These are phyloP conservation scores for Beauveria medogensis DNA, from an alignment of 2,329 filamentous ascomycete genomes.

Conservation along the genomic window DNA sequence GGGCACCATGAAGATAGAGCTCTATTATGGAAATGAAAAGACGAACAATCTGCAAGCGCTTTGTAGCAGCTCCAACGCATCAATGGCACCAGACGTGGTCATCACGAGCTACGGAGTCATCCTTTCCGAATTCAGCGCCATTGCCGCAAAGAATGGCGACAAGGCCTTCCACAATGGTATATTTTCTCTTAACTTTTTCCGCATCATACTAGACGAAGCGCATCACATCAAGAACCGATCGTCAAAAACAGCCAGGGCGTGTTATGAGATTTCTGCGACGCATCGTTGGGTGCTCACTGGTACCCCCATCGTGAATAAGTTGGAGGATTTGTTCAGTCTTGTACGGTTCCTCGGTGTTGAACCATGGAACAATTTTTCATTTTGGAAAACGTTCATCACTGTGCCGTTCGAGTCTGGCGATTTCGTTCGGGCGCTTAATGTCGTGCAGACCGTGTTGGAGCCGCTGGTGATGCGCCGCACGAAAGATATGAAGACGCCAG, in stretches of 20 bases:
- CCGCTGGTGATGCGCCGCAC: slow-evolving; percentile 91
- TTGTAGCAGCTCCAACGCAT: slow-evolving; percentile 66
- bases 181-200: slow-evolving; percentile 90
- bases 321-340: slow-evolving; percentile 90
- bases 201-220: slow-evolving; percentile 89
- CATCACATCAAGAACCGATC: slow-evolving; percentile 86
- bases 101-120: slow-evolving; percentile 93
- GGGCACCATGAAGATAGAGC: slow-evolving; percentile 72
- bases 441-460: slow-evolving; percentile 93
- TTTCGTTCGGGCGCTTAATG: slow-evolving; percentile 85
- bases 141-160: slow-evolving; percentile 59
- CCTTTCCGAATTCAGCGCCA: slow-evolving; percentile 73
- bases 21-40: slow-evolving; percentile 92
- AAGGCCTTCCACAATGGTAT: slow-evolving; percentile 61
- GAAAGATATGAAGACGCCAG: slow-evolving; percentile 96
- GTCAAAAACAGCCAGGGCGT: slow-evolving; percentile 91
- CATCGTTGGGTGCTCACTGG: slow-evolving; percentile 93
- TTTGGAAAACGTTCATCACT: slow-evolving; percentile 98
- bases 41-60: slow-evolving; percentile 66
- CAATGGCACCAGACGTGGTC: slow-evolving; percentile 76
- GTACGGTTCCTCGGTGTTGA: slow-evolving; percentile 90
- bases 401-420: slow-evolving; percentile 94
- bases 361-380: slow-evolving; percentile 98
- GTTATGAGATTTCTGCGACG: slow-evolving; percentile 76
- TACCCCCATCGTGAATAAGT: slow-evolving; percentile 90